A percentile compares a stretch with the other conserved stretches of the same genome.
These are phyloP conservation scores for Didymella glomerata DNA, from an alignment of 2,329 filamentous ascomycete species.

Conservation along the genomic window DNA sequence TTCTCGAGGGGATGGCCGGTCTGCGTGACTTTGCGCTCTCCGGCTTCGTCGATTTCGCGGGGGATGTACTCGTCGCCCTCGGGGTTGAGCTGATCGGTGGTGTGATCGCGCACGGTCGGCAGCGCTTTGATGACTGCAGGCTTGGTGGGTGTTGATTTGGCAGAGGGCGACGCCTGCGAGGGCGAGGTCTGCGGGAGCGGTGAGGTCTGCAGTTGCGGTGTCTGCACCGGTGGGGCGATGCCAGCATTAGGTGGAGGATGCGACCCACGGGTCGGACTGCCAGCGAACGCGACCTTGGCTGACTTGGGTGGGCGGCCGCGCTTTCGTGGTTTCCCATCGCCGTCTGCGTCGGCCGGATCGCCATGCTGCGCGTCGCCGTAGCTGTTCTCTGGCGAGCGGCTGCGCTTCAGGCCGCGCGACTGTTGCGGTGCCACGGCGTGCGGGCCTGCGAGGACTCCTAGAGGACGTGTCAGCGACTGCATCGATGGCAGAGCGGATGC, in stretches of 20 bases:
- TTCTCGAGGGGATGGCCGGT: conserved; percentile 83
- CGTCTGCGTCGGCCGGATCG: conserved; percentile 36
- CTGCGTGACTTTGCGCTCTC: conserved; percentile 89
- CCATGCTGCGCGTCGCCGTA: conserved; percentile 45
- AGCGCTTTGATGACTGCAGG: conserved; percentile 85
- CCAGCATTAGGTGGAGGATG: conserved; percentile 61
- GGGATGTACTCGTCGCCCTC: conserved; percentile 95
- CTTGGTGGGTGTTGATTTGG: conserved; percentile 81
- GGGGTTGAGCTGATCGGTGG: conserved; percentile 89
- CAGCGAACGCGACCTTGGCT: conserved; percentile 60
- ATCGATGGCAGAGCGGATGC: conserved; percentile 23
- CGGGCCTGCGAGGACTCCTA: conserved; percentile 43
- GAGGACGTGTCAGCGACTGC: conserved; percentile 35
- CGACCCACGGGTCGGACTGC: conserved; percentile 64
- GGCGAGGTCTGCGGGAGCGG: conserved; percentile 61
- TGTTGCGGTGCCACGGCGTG: conserved; percentile 46
- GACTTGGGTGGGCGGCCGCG: conserved; percentile 68
- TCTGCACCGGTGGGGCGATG: conserved; percentile 59
- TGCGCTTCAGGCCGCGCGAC: conserved; percentile 52
- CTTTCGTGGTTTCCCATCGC: conserved; percentile 50
- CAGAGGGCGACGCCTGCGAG: conserved; percentile 68
- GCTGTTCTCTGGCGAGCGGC: conserved; percentile 52
- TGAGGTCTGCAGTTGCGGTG: conserved; percentile 63
- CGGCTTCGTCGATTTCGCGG: conserved; percentile 89
- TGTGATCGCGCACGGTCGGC: conserved; percentile 95